phyloP scores from a whole-genome alignment of 495 filamentous ascomycete species.

The Xylaria palmicola region DNA sequence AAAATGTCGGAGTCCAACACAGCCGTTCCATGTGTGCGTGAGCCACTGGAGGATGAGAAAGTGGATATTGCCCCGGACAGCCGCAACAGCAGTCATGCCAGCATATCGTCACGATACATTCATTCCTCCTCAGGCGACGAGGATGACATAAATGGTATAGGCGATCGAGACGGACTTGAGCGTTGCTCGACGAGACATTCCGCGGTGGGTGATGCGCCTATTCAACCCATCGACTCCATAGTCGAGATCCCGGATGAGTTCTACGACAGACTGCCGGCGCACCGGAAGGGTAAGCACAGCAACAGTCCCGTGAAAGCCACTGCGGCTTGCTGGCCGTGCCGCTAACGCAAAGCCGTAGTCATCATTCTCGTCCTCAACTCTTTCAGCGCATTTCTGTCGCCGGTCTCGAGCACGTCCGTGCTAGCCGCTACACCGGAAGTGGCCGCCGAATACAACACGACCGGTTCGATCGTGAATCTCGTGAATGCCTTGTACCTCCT shows the following conservation, averaged over 20 bases:
- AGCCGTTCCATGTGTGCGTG: neutral
- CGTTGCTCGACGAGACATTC: conserved; percentile 34
- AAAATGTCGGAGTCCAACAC: conserved; percentile 3
- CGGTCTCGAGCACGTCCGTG: conserved; percentile 66
- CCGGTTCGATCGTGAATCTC: conserved; percentile 64
- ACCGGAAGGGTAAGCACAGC: conserved; percentile 10
- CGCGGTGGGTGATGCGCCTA: conserved; percentile 32
- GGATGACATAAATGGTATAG: conserved; percentile 14
- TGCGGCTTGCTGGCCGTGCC: neutral
- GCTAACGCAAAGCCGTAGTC: conserved; percentile 14
- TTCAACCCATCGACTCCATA: conserved; percentile 41
- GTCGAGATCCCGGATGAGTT: conserved; percentile 46
- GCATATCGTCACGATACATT: conserved; percentile 5
- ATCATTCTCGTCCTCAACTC: conserved; percentile 63
- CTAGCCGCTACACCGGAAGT: conserved; percentile 70
- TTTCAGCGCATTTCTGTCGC: conserved; percentile 66
- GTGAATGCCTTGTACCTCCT: conserved; percentile 69
- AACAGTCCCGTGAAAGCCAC: neutral
- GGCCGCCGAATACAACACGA: conserved; percentile 58
- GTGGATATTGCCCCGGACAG: neutral
- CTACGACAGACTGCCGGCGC: conserved; percentile 40
- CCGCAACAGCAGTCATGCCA: conserved; percentile 1
- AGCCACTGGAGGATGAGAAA: neutral
- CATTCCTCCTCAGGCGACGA: conserved; percentile 21
- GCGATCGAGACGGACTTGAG: conserved; percentile 20